Percentiles rank a stretch among this genome's conserved stretches.
Evolutionary conservation across 2,329 filamentous ascomycete genomes (phyloP).

Genomic region (Juglanconis oblonga): DNA sequence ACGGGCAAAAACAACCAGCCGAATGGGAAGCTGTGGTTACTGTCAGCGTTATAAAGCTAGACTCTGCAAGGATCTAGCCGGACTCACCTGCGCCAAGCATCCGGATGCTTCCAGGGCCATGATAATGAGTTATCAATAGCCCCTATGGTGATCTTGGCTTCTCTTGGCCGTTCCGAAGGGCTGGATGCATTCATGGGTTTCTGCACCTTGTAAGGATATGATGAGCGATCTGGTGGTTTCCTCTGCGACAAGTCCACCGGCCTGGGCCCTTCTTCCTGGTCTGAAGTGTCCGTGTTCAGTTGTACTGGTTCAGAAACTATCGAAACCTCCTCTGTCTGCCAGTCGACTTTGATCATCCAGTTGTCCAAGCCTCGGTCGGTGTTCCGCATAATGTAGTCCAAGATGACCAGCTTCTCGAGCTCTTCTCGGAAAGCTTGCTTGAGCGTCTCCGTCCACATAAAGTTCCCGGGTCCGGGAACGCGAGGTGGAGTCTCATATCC

Average conservation of each 20-base stretch:
- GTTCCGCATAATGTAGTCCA: constrained; percentile 99
- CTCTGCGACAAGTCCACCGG: constrained; percentile 54
- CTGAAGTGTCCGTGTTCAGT: constrained; percentile 58
- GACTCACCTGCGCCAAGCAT: constrained; percentile 67
- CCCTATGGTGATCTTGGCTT: constrained; percentile 70
- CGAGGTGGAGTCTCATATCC: constrained; percentile 31
- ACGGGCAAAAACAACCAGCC: constrained; percentile 98
- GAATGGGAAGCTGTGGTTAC: constrained; percentile 81
- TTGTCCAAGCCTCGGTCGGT: constrained; percentile 96
- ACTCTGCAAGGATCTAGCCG: neutral
- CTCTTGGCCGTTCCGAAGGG: constrained; percentile 39
- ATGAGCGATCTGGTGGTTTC: constrained; percentile 39
- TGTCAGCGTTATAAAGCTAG: constrained; percentile 22
- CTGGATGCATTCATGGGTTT: constrained; percentile 80
- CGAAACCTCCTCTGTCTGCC: constrained; percentile 75
- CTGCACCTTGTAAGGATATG: constrained; percentile 71
- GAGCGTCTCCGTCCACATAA: constrained; percentile 82
- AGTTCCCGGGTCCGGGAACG: constrained; percentile 50
- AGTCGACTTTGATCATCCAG: constrained; percentile 99
- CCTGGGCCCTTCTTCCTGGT: constrained; percentile 53
- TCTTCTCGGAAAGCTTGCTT: constrained; percentile 94
- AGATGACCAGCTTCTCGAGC: constrained; percentile 91
- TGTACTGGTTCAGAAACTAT: constrained; percentile 78
- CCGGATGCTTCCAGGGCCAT: constrained; percentile 98
- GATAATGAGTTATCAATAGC: constrained; percentile 98